phyloP scores from a whole-genome alignment of 2,329 filamentous ascomycete species.

The Alternaria alternata region DNA sequence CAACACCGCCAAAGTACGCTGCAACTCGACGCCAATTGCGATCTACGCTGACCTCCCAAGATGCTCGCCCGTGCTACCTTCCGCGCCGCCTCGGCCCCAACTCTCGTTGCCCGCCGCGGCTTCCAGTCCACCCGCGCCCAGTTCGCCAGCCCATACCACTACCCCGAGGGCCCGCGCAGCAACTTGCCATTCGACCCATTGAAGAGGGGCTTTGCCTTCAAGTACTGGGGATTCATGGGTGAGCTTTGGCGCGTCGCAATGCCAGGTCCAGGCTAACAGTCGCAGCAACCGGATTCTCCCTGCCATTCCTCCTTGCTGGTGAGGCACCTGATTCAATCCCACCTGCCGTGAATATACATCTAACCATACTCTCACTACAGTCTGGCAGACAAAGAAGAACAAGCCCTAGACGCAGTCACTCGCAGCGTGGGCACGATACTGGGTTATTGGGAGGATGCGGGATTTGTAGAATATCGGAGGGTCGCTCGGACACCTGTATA shows the following conservation, averaged over 20 bases:
- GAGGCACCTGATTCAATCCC: constrained; percentile 44
- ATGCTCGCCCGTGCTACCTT: constrained; percentile 77
- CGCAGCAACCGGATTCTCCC: constrained; percentile 64
- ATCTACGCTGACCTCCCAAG: constrained; percentile 59
- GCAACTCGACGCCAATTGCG: constrained; percentile 33
- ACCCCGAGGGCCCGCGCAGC: constrained; percentile 92
- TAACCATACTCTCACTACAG: constrained; percentile 51
- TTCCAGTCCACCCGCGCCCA: constrained; percentile 91
- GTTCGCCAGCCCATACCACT: constrained; percentile 93
- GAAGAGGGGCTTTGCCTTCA: constrained; percentile 81
- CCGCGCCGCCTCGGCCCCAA: constrained; percentile 68
- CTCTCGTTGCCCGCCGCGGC: constrained; percentile 82
- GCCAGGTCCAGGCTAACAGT: constrained; percentile 48
- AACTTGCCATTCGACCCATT: constrained; percentile 98
- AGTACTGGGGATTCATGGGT: constrained; percentile 86
- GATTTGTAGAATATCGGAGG: constrained; percentile 45
- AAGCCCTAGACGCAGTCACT: constrained; percentile 36
- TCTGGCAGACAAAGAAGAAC: constrained; percentile 75
- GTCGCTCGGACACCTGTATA: constrained; percentile 42
- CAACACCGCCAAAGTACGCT: constrained; percentile 42
- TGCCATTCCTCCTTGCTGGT: constrained; percentile 71
- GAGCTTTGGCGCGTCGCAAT: constrained; percentile 45
- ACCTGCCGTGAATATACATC: constrained; percentile 10
- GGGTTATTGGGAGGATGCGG: constrained; percentile 25
- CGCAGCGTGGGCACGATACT: constrained; percentile 24